Percentiles rank a stretch among this genome's conserved stretches.
phyloP scores from a whole-genome alignment of 2,329 filamentous ascomycete genomes.

The Cryphonectria parasitica region DNA sequence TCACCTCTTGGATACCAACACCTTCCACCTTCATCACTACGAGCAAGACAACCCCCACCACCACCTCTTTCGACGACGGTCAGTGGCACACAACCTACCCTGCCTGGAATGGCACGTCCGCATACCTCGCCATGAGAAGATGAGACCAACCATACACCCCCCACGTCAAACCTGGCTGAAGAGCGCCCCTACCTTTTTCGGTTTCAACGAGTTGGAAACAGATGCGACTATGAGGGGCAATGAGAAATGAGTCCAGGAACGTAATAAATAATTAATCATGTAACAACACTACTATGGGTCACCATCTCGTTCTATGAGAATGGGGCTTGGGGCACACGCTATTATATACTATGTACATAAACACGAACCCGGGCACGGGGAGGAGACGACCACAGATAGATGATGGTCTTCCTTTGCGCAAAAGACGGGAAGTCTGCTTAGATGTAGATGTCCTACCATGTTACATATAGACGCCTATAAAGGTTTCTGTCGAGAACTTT shows the following conservation, averaged over 20 bases:
- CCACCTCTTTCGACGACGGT: conserved; percentile 24
- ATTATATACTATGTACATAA: not conserved
- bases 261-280: conserved; percentile 26
- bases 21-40: conserved; percentile 25
- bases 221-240: not conserved
- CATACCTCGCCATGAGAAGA: not conserved
- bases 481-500: not conserved
- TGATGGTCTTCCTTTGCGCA: not conserved
- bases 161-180: no score
- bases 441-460: not conserved
- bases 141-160: not conserved
- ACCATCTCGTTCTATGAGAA: not conserved
- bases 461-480: not conserved
- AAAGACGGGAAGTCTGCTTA: not conserved
- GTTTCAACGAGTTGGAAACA: not conserved
- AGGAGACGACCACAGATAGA: not conserved
- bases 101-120: conserved; percentile 24
- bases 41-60: not conserved
- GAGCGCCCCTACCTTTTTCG: no score
- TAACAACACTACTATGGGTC: conserved; percentile 6
- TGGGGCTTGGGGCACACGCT: not conserved
- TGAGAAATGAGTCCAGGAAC: not conserved
- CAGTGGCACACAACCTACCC: conserved; percentile 29
- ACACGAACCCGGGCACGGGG: not conserved
- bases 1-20: conserved; percentile 8